Evolutionary conservation across 2,329 filamentous ascomycete genomes (phyloP), one percentile per base, ranked within the genome.

Genomic region (Aspergillus caelatus): DNA sequence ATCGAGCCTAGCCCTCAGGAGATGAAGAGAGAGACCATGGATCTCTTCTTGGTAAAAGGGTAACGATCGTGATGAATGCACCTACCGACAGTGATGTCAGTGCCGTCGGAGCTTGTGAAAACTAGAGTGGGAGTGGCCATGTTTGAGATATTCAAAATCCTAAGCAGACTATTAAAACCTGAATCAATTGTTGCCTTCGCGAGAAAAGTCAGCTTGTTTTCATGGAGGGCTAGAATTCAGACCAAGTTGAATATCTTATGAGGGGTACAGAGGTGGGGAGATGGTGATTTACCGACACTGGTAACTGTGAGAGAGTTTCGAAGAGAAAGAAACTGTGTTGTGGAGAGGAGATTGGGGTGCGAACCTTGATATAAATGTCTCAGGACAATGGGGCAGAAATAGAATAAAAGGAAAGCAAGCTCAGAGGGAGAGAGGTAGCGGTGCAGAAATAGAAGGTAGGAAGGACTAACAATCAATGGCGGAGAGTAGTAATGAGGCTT

Each of bases 61-160:
- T n/a, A 30, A 19, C 7, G 30, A 10, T 34, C n/a, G 14, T 23
- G 23, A n/a, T 10, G 26, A 45, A 34, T 58, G 32, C 58, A 78
- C 83, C 71, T 80, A 86, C 84, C 83, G 68, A 87, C 82, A 14
- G 72, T 68, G 64, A 86, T 79, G 36, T 80, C 76, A 53, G 79
- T 79, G 59, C 60, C 64, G 54, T 69, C 67, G 57, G 67, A 64
- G 63, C 65, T 71, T 21, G 61, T 62, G 52, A 67, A 57, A 14
- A 39, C 61, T 26, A 67, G 63, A 23, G 39, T 64, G 41, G 62
- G 58, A 36, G 58, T 23, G 11, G 45, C 23, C 23, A 56, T 41
- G 36, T 52, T 50, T 32, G 48, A 12, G 19, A 52, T 32, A 30
- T 10, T 52, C 16, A 6, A 52, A 52, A 14, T 32, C 48, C 19